Evolutionary conservation across 768 basidiomycete species (phyloP).

Genomic region (Crucibulum laeve): DNA sequence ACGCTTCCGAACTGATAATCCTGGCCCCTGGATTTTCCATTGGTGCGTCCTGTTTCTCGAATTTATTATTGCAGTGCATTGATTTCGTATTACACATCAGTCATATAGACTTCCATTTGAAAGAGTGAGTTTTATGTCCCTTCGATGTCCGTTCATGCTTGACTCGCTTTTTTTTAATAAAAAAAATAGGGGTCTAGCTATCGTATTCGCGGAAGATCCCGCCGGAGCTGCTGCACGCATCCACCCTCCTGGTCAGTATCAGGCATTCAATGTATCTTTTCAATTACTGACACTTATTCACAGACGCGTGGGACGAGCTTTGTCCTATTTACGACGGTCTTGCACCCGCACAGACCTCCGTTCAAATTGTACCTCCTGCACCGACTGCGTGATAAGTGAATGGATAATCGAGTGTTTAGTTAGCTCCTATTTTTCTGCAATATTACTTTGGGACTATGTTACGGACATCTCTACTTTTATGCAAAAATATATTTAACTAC

Average conservation of each 20-base stretch:
- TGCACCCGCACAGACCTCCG: constrained; percentile 6
- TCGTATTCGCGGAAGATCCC: constrained; percentile 35
- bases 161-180: not conserved
- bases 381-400: no score
- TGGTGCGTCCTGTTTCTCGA: constrained; percentile 23
- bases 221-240: constrained; percentile 2
- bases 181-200: constrained; percentile 26
- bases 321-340: constrained; percentile 30
- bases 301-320: constrained; percentile 28
- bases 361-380: not conserved
- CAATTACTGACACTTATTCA: not conserved
- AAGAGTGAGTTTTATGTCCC: constrained; percentile 21
- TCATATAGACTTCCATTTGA: constrained; percentile 52
- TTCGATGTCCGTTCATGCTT: not conserved
- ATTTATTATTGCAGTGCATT: not conserved
- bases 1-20: constrained; percentile 46
- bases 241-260: constrained; percentile 12
- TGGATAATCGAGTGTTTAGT: no score
- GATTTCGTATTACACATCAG: constrained; percentile 14
- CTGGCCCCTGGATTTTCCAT: constrained; percentile 49
- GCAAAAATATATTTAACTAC: no score
- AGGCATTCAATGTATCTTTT: not conserved
- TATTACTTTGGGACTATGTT: no score
- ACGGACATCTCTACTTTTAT: no score
- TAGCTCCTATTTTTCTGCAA: no score